phyloP scores from a whole-genome alignment of 1,284 basidiomycete species.

The Ceratobasidium sp. region DNA sequence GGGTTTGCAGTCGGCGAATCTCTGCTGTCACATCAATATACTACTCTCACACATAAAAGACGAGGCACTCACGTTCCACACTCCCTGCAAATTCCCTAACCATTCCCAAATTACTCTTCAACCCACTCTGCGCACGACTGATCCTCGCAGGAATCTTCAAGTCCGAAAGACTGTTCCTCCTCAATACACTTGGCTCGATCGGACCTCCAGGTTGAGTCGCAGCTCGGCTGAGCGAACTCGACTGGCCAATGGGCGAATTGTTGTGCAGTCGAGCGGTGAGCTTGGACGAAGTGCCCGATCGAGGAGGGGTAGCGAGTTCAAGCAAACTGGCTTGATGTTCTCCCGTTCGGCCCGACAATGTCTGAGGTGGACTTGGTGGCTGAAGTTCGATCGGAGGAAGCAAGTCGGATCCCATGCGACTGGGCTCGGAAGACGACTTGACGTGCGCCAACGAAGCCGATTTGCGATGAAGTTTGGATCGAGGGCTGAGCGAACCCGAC shows the following conservation, averaged over 20 bases:
- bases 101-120: constrained; percentile 79
- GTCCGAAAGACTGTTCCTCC: constrained; percentile 59
- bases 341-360: constrained; percentile 4
- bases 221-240: constrained; percentile 19
- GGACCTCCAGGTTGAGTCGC: constrained; percentile 27
- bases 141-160: constrained; percentile 88
- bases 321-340: not conserved
- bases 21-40: no score
- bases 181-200: constrained; percentile 5
- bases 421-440: constrained; percentile 25
- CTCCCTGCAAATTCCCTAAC: constrained; percentile 85
- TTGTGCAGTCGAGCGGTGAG: constrained; percentile 2
- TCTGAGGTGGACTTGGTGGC: constrained; percentile 40
- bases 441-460: constrained; percentile 29
- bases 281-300: constrained; percentile 8
- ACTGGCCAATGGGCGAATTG: constrained; percentile 21
- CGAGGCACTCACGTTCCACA: constrained; percentile 77
- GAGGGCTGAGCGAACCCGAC: constrained; percentile 7
- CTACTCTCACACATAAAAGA: not conserved
- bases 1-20: constrained; percentile 69
- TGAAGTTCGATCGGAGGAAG: constrained; percentile 42
- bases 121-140: constrained; percentile 80
- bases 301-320: constrained; percentile 9
- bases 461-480: constrained; percentile 20
- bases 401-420: not conserved